Base-by-base conservation (phyloP, 2,329 filamentous ascomycete species). In the Phaeosphaeriaceae sp. region DNA sequence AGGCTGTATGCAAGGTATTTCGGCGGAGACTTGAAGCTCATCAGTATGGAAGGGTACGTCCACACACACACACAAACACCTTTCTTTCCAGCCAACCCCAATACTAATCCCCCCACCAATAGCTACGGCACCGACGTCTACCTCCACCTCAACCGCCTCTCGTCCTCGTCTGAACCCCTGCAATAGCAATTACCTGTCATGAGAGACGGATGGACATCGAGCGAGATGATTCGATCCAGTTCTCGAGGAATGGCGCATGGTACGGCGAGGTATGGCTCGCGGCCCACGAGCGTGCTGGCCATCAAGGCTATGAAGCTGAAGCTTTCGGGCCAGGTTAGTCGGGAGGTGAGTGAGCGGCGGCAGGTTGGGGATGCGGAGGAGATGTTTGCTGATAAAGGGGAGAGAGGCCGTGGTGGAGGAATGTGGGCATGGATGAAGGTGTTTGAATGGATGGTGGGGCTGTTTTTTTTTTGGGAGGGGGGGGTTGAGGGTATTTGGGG, bases 91-190 rank as follows among this genome's bases (percentile, higher is more conserved):
- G 11, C 13, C 11, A 13, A 28, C 13, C 32, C 23, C 46, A 42
- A 20, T 42, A 41, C 30, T 73, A 42, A 46, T 43, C 67, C 55
- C 58, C 42, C 26, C 12, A 2, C 20, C 48, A 8, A 9, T 38
- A 96, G 93, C 50, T 99, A 99, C 75, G 94, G 94, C 60, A 99
- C 94, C 42, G 94, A 99, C 71, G 94, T 97, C 43, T 99, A 99
- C 77, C 88, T 99, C 39, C 94, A 99, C 74, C 85, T 99, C 42
- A 99, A 99, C 79, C 86, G 94, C 47, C 83, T 99, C 20, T 96
- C 92, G 35, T 96, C 91, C 60, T 96, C 91, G 30, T 97, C 92
- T 20, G 94, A 99, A 75, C 94, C 94, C 60, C 81, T 99, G 42
- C 93, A 97, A 90, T 97, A 94, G 84, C 78, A 80, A 79, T 84